Evolutionary conservation across 2,329 filamentous ascomycete genomes (phyloP).

Genomic region (Trichoderma atrobrunneum): DNA sequence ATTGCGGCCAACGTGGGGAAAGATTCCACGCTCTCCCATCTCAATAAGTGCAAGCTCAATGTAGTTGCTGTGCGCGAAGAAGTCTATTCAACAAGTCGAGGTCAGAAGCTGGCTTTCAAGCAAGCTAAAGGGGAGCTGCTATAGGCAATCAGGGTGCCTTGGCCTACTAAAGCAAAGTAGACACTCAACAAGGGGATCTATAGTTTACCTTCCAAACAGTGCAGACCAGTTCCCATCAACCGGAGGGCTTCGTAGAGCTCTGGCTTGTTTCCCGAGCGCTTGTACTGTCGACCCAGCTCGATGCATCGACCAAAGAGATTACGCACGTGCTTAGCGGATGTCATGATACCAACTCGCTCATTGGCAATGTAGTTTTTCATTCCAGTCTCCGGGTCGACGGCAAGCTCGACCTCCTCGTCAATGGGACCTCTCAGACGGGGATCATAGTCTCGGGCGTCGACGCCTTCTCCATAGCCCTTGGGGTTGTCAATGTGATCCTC

Average conservation of each 20-base stretch:
- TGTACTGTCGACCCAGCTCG: conserved; percentile 74
- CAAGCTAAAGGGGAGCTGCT: neutral
- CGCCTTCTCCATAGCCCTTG: conserved; percentile 83
- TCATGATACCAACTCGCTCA: conserved; percentile 74
- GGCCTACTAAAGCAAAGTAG: neutral
- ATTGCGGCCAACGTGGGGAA: conserved; percentile 78
- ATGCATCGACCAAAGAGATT: conserved; percentile 71
- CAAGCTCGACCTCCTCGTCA: conserved; percentile 73
- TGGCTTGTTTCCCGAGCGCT: conserved; percentile 52
- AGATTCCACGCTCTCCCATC: conserved; percentile 74
- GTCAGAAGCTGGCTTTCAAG: neutral
- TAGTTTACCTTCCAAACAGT: conserved; percentile 72
- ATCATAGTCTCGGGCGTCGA: conserved; percentile 82
- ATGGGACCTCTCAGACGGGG: conserved; percentile 76
- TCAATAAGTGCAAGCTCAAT: conserved; percentile 84
- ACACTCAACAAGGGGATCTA: neutral
- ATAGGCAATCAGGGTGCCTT: neutral
- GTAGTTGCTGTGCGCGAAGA: conserved; percentile 92
- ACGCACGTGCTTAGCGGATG: conserved; percentile 74
- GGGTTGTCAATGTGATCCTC: conserved; percentile 77
- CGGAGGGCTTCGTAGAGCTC: conserved; percentile 86
- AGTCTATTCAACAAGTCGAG: conserved; percentile 53
- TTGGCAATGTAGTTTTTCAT: conserved; percentile 96
- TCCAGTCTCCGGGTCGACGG: conserved; percentile 70
- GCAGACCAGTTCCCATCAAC: conserved; percentile 80